phyloP scores from a whole-genome alignment of 2,329 filamentous ascomycete species.

The Didymella sp. region DNA sequence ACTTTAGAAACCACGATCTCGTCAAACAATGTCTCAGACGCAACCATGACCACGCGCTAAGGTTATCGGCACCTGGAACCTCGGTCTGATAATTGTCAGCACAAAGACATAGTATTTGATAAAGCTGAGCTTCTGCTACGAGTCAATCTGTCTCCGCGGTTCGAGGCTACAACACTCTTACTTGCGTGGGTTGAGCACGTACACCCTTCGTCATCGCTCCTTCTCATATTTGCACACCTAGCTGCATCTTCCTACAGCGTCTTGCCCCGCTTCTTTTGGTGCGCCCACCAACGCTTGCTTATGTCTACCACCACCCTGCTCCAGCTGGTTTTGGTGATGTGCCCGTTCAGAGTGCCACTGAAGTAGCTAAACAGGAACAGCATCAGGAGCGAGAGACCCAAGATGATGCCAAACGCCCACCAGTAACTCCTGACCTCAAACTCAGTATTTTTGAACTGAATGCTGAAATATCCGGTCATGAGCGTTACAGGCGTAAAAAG shows the following conservation, averaged over 20 bases:
- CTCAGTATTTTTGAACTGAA: constrained; percentile 66
- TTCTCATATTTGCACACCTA: not conserved
- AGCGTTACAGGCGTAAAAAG: constrained; percentile 77
- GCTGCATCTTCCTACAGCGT: constrained; percentile 5
- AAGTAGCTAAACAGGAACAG: constrained; percentile 65
- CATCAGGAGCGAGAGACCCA: constrained; percentile 64
- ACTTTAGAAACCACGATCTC: not conserved
- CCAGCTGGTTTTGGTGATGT: constrained; percentile 57
- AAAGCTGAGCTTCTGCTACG: not conserved
- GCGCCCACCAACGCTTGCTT: constrained; percentile 34
- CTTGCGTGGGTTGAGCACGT: not conserved
- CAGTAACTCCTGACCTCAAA: constrained; percentile 72
- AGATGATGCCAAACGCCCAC: constrained; percentile 69
- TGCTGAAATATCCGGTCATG: constrained; percentile 77
- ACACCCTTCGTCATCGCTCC: not conserved
- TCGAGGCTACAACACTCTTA: not conserved
- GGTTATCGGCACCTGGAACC: not conserved
- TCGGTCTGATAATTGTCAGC: constrained; percentile 5
- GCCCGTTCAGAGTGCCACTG: constrained; percentile 64
- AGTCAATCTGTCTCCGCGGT: not conserved
- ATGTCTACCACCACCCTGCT: constrained; percentile 40
- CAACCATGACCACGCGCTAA: constrained; percentile 3
- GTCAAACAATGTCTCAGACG: constrained; percentile 10
- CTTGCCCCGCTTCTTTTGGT: constrained; percentile 34
- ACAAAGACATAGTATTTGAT: not conserved